Percentiles rank a stretch among this genome's conserved stretches.
Evolutionary conservation across 805 yeast species (phyloP).

Genomic region (Lipomyces japonicus): DNA sequence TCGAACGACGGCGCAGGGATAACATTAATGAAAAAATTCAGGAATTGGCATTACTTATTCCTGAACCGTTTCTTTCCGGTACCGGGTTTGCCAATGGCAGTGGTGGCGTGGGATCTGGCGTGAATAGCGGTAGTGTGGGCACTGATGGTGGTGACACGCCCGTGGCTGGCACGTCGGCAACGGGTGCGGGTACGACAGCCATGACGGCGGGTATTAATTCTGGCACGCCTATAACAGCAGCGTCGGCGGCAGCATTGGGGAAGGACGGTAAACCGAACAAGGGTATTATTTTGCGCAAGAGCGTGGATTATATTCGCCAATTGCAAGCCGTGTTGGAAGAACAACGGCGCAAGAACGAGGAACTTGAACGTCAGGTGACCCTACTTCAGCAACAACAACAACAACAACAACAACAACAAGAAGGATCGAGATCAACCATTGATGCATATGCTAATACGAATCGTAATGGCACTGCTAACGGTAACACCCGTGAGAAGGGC

Average conservation of each 20-base stretch:
- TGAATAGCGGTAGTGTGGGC: slow-evolving; percentile 23
- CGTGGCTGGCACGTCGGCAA: slow-evolving; percentile 7
- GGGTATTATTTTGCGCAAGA: slow-evolving; percentile 66
- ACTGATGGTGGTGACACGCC: slow-evolving; percentile 17
- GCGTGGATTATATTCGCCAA: slow-evolving; percentile 74
- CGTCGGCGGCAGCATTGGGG: slow-evolving; percentile 27
- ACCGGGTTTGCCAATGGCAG: slow-evolving; percentile 8
- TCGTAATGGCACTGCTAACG: background rate
- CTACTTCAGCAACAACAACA: slow-evolving; percentile 8
- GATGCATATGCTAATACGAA: background rate
- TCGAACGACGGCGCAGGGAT: slow-evolving; percentile 87
- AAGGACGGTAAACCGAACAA: slow-evolving; percentile 75
- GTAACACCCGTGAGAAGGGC: background rate
- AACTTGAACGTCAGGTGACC: slow-evolving; percentile 13
- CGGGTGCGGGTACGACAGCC: too few species aligned
- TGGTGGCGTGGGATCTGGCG: slow-evolving; percentile 11
- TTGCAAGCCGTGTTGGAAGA: slow-evolving; percentile 18
- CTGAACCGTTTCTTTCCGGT: slow-evolving; percentile 43
- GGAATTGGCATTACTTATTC: slow-evolving; percentile 76
- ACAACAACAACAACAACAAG: slow-evolving; percentile 12
- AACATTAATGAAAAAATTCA: slow-evolving; percentile 83
- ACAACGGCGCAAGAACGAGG: slow-evolving; percentile 18
- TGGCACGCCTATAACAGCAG: slow-evolving; percentile 3
- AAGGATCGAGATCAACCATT: too few species aligned
- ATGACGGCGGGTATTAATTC: too few species aligned